Base-by-base conservation (phyloP, 441 rosid genomes). In the Erodium chrysanthum region DNA sequence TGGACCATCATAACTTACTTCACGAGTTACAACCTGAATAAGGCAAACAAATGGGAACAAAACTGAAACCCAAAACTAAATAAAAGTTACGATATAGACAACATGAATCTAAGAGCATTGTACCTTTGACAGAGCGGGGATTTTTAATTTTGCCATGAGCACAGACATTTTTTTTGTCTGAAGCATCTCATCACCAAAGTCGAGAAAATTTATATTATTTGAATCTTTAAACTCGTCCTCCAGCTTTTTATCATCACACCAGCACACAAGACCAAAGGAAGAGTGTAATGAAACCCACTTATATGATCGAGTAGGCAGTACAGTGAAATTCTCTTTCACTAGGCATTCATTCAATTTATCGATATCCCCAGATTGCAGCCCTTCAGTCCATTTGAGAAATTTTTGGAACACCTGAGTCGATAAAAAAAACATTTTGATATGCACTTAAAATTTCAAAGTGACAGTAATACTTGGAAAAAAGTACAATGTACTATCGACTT, bases 261-360 rank as follows among this genome's bases (percentile, higher is more conserved):
- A 94, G 76, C 97, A 94, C 46, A 89, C 84, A 21, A 85, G 78
- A 78, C 96, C 94, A 71, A 81, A 89, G 23, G 96, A 88, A 73
- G 92, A 81, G 72, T 94, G 96, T 65, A 91, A 70, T 27, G 98
- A 94, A 63, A 85, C 96, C 97, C 97, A 94, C 81, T 82, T 88
- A 76, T 91, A 93, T 66, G 75, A 77, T 67, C 75, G 76, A 64
- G 97, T 86, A 69, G 98, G 98, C 72, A 94, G 90, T 76, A 89
- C 84, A 0, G 86, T 79, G 76, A 72, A 84, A 44, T 91, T 88
- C 66, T 71, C 66, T 78, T 86, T 81, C 71, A 44, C 63, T 74
- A 94, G 88, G 76, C 80, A 80, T 61, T 88, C 88, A 76, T 81
- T 88, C 64, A 94, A 76, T 74, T 67, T 73, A 66, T 31, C 63